Base-by-base conservation (phyloP, 768 basidiomycete genomes). In the Boletus sp. region DNA sequence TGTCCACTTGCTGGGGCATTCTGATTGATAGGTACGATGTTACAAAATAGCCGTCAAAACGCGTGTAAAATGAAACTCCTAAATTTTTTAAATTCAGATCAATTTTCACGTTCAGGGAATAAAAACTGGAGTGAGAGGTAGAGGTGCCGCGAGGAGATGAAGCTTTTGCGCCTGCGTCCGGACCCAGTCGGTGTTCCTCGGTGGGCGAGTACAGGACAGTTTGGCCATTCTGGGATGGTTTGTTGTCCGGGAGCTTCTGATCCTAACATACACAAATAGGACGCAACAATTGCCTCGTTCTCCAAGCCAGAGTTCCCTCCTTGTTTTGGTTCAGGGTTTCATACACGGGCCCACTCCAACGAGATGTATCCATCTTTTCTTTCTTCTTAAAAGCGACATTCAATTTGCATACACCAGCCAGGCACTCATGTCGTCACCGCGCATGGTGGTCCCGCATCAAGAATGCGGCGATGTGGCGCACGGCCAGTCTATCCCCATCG, bases 1-100 rank as follows among this genome's bases (percentile, higher is more conserved):
- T 63, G 39, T 81, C 78, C 45, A 79, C 75, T 58, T 77, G 76
- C 45, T 75, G 78, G 41, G 79, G 74, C 82, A 82, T 83, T 37
- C 49, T 27, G 53, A 50, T 44, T 9, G 59, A 38, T 29, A 29
- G 51, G 30, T 44, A 39, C 41, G 32, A 30, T 17, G 37, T 27
- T 13, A 47, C 19, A 33, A 37, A 53, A 51, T 9, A 4, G 8
- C 27, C 48, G 27, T 51, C 50, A 13, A 38, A 50, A 50, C n/a
- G 19, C 33, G 40, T 53, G 23, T n/a, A 30, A 30, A 35, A 51
- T 44, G 30, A 58, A 11, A 11, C 14, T 35, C 30, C 15, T n/a
- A 33, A 39, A 37, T 2, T 35, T 44, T 56, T 39, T 7, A 63
- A 54, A 50, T 54, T 44, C 17, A 37, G 14, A 43, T 32, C 0